A percentile compares a stretch with the other conserved stretches of the same genome.
phyloP scores from a whole-genome alignment of 192 early-diverging fungal genomes.

The Dispira parvispora region DNA sequence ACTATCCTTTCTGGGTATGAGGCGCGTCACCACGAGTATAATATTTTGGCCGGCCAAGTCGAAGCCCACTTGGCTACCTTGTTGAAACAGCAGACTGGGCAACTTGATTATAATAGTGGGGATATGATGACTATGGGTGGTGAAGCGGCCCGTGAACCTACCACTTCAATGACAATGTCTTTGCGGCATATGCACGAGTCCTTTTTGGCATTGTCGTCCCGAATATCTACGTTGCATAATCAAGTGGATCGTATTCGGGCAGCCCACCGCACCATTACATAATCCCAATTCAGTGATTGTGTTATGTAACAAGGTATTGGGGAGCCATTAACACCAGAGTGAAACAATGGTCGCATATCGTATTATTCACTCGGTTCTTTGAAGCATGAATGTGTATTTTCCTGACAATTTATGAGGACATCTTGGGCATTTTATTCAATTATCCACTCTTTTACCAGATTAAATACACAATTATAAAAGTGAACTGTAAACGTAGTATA shows the following conservation, averaged over 20 bases:
- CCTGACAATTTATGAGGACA: no score
- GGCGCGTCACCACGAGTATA: constrained; percentile 3
- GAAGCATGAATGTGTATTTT: no score
- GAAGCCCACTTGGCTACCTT: constrained; percentile 2
- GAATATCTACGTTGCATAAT: not conserved
- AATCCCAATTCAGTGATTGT: not conserved
- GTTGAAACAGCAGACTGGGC: not conserved
- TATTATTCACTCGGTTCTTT: not conserved
- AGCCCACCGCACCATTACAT: not conserved
- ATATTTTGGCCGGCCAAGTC: not conserved
- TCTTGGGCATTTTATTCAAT: no score
- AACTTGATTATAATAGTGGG: not conserved
- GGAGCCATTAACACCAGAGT: not conserved
- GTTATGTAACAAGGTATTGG: not conserved
- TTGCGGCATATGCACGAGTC: constrained; percentile 9
- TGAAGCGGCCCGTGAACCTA: not conserved
- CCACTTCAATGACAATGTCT: constrained; percentile 3
- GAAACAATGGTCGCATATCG: not conserved
- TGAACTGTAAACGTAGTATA: no score
- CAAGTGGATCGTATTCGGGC: not conserved
- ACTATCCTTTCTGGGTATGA: not conserved
- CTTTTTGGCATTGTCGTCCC: not conserved
- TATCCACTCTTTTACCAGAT: no score
- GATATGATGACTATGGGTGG: not conserved
- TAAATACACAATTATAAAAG: no score